Conservation (phyloP, 1,284 basidiomycete species). For the Dichomitus squalens region DNA sequence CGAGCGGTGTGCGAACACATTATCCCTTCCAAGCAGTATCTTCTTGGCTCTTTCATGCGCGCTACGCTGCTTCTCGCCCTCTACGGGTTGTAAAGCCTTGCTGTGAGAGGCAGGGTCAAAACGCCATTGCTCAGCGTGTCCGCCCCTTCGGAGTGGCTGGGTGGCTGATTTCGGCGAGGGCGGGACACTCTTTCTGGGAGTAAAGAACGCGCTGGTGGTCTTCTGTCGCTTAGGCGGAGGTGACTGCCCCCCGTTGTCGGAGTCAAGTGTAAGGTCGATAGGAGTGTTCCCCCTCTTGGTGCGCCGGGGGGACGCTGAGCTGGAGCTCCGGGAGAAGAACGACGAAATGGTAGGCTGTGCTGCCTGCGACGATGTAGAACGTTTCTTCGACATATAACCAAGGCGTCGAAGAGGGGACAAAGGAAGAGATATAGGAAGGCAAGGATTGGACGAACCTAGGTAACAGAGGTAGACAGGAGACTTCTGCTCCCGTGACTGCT, state of each 20-base stretch:
- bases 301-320: constrained; percentile 20
- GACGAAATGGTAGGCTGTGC: constrained; percentile 50
- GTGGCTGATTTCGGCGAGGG: not conserved
- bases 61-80: constrained; percentile 26
- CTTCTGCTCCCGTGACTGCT: no score
- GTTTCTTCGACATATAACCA: constrained; percentile 3
- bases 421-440: not conserved
- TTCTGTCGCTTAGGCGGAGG: constrained; percentile 41
- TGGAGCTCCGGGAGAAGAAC: constrained; percentile 49
- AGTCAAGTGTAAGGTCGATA: constrained; percentile 58
- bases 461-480: no score
- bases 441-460: not conserved
- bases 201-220: constrained; percentile 25
- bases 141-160: constrained; percentile 7
- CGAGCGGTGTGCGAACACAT: constrained; percentile 26
- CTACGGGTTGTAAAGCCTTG: constrained; percentile 24
- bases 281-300: constrained; percentile 36
- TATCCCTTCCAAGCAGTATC: constrained; percentile 53
- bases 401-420: not conserved
- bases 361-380: not conserved
- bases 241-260: constrained; percentile 34
- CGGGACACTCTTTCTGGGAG: not conserved
- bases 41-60: constrained; percentile 57
- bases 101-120: constrained; percentile 31
- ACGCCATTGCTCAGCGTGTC: constrained; percentile 38